A percentile compares a stretch with the other conserved stretches of the same genome.
Conservation (phyloP, 73 alveolate genomes). For the Paramecium caudatum region DNA sequence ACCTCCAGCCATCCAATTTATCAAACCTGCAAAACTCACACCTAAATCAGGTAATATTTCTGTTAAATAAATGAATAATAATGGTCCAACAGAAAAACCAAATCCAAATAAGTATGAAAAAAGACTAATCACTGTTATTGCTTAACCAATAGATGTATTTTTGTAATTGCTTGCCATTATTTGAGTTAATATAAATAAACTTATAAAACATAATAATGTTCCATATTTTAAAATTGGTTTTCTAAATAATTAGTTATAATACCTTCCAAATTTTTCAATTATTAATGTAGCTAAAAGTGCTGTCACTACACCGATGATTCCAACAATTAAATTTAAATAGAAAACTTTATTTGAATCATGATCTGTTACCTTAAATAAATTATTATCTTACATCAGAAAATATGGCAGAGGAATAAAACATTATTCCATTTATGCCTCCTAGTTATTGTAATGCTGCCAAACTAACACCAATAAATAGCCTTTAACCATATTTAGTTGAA, state of each 20-base stretch:
- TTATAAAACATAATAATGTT: conserved; percentile 5
- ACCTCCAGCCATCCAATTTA: conserved; percentile 24
- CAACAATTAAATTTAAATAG: conserved; percentile 49
- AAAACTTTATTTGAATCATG: not conserved
- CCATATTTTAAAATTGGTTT: conserved; percentile 11
- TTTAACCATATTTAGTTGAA: not conserved
- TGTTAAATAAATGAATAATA: conserved; percentile 50
- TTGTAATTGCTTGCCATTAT: not conserved
- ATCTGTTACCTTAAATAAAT: conserved; percentile 8
- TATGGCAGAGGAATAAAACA: conserved; percentile 60
- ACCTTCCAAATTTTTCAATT: conserved; percentile 64
- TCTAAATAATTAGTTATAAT: not conserved
- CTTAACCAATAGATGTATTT: conserved; percentile 1
- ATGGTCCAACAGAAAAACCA: conserved; percentile 53
- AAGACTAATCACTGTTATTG: not conserved
- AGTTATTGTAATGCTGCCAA: conserved; percentile 11
- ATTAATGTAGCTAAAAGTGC: not conserved
- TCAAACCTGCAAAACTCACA: conserved; percentile 4
- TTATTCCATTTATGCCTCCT: conserved; percentile 65
- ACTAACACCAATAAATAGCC: conserved; percentile 10
- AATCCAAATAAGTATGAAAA: conserved; percentile 27
- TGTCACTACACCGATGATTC: conserved; percentile 35
- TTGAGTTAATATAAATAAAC: conserved; percentile 17
- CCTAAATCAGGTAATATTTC: conserved; percentile 67
- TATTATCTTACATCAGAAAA: not conserved